phyloP scores from a whole-genome alignment of 352 stramenopile genomes.

The Globisporangium parvum region DNA sequence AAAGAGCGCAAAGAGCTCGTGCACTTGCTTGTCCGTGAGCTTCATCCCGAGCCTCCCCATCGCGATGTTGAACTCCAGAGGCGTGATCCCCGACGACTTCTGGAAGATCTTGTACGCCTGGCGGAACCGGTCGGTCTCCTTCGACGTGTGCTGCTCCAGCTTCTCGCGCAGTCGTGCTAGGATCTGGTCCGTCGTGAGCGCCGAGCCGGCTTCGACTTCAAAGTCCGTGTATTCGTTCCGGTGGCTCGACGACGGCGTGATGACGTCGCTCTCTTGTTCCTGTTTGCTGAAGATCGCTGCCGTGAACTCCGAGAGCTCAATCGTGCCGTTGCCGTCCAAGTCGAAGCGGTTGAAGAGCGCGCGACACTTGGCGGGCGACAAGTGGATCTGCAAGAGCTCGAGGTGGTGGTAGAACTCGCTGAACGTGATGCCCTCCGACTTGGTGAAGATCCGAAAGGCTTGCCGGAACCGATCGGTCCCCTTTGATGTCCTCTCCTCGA shows the following conservation, averaged over 20 bases:
- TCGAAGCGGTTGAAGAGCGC: conserved; percentile 67
- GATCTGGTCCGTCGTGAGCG: conserved; percentile 53
- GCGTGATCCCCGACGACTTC: conserved; percentile 56
- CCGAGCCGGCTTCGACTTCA: conserved; percentile 29
- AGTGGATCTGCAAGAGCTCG: conserved; percentile 46
- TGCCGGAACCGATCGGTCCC: conserved; percentile 42
- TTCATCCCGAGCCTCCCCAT: conserved; percentile 53
- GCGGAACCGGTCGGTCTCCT: conserved; percentile 66
- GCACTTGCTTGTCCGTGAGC: conserved; percentile 41
- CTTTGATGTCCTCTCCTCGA: conserved; percentile 52
- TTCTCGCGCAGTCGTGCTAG: conserved; percentile 48
- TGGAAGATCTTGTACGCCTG: conserved; percentile 69
- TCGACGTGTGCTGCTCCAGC: conserved; percentile 58
- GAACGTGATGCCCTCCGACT: conserved; percentile 53
- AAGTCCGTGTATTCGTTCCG: conserved; percentile 3
- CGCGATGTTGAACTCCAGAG: conserved; percentile 40
- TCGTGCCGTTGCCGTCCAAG: conserved; percentile 43
- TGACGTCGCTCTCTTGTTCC: conserved; percentile 17
- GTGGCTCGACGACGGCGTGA: conserved; percentile 1
- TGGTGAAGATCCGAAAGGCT: conserved; percentile 66
- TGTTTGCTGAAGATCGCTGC: conserved; percentile 44
- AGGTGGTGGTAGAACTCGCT: conserved; percentile 54
- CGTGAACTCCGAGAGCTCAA: conserved; percentile 67
- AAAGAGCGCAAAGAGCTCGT: conserved; percentile 60
- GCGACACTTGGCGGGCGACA: conserved; percentile 44